A percentile compares a stretch with the other conserved stretches of the same genome.
Evolutionary conservation across 768 basidiomycete species (phyloP).

Genomic region (Russula abietina): DNA sequence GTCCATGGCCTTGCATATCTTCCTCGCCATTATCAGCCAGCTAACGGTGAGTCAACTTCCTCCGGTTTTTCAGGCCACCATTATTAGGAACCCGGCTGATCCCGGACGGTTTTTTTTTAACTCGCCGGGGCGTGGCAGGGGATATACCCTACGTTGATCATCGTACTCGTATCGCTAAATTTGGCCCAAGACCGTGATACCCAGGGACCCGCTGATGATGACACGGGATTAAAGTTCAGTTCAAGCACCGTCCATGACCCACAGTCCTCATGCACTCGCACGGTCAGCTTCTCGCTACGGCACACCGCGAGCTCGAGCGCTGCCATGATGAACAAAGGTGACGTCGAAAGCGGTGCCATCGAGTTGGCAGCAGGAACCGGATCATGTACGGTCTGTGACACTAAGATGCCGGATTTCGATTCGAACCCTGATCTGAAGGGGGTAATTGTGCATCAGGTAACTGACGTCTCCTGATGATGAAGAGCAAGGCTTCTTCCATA

Average conservation of each 20-base stretch:
- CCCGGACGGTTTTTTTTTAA: not conserved
- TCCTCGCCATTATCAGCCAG: constrained; percentile 5
- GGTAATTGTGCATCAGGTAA: not conserved
- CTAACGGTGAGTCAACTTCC: constrained; percentile 5
- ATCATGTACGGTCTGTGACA: not conserved
- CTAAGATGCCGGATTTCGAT: not conserved
- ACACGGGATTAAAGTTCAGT: constrained; percentile 3
- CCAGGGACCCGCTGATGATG: not conserved
- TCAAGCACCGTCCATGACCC: not conserved
- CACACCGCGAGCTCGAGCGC: not conserved
- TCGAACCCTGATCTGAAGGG: not conserved
- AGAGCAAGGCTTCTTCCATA: not conserved
- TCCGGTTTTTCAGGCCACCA: not conserved
- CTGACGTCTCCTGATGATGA: not conserved
- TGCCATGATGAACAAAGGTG: too few species aligned
- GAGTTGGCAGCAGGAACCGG: not conserved
- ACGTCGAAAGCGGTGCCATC: not conserved
- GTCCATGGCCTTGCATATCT: not conserved
- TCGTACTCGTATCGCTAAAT: constrained; percentile 30
- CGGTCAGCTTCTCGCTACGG: not conserved
- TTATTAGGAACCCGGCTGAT: not conserved
- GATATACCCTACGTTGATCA: constrained; percentile 22
- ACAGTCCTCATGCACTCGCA: not conserved
- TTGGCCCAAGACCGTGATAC: constrained; percentile 2
- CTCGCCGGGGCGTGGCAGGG: not conserved